Base-by-base conservation (phyloP, 495 filamentous ascomycete genomes). In the Rhizodiscina lignyota region DNA sequence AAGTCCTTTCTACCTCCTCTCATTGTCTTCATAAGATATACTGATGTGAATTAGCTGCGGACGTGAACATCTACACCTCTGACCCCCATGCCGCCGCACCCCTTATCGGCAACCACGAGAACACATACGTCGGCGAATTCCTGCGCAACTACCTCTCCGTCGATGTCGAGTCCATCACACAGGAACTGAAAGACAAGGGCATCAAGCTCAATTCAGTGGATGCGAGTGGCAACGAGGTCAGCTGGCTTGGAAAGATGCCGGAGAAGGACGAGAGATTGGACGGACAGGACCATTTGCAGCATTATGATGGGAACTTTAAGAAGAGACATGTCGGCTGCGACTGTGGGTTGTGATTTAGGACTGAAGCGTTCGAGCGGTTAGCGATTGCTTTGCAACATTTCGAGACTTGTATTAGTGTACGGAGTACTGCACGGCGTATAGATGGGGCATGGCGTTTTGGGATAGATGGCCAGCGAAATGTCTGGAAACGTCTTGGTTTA, bases 61-160 rank as follows among this genome's bases (percentile, higher is more conserved):
- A 94, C 52, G 85, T 94, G 34, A 92, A 94, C 52, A 79, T 92
- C 44, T 94, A 92, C 52, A 73, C 77, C 38, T 79, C 75, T 0
- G 42, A 54, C 29, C 38, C 44, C 1, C 15, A 35, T 5, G 54
- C 55, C 15, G 68, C 67, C 3, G 49, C 65, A 0, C 45, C 45
- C 18, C 55, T 96, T 13, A 48, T 66, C 1, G 89, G 89, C 3
- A 94, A 94, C 52, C 74, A 87, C 39, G 89, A 97, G 62, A 97
- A 97, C 51, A 97, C 80, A 3, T 82, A 96, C 10, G 64, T 97
- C 3, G 89, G 89, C 11, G 55, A 63, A 21, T 96, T 92, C 54
- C 57, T 97, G 16, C 59, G 68, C 13, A 61, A 72, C 8, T 97
- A 87, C 48, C 67, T 97, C 1, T 74, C 71, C 32, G 64, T 96